Conservation (phyloP, 2,329 filamentous ascomycete genomes). For the Nigrograna mackinnonii region DNA sequence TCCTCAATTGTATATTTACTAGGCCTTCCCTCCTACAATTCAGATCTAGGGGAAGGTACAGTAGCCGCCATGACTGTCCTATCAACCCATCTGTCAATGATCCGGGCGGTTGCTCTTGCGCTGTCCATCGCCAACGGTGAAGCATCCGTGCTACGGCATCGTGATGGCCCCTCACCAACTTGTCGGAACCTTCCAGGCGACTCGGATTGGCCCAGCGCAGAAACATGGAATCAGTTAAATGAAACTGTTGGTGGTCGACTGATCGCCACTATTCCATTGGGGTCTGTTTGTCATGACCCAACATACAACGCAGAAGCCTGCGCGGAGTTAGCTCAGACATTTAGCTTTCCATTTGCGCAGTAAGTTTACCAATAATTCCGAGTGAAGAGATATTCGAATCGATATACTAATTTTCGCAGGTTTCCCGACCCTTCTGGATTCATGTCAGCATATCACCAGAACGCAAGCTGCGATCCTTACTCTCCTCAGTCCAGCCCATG, state of each 20-base stretch:
- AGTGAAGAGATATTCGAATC: constrained; percentile 12
- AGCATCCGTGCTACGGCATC: too few species aligned
- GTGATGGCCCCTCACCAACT: too few species aligned
- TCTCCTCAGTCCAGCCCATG: constrained; percentile 13
- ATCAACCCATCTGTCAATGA: too few species aligned
- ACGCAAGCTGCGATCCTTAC: constrained; percentile 19
- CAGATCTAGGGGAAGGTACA: too few species aligned
- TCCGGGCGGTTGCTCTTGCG: too few species aligned
- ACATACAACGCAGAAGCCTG: constrained; percentile 20
- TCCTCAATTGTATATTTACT: too few species aligned
- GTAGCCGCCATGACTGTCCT: too few species aligned
- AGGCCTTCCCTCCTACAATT: too few species aligned
- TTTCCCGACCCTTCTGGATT: constrained; percentile 16
- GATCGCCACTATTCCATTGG: constrained; percentile 44
- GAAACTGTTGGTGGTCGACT: constrained; percentile 41
- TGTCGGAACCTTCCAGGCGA: constrained; percentile 38
- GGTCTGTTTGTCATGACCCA: constrained; percentile 38
- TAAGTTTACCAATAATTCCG: constrained; percentile 6
- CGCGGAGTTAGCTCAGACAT: constrained; percentile 18
- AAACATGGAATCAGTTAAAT: constrained; percentile 39
- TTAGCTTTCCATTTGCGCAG: constrained; percentile 15
- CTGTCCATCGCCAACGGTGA: too few species aligned
- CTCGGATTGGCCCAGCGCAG: constrained; percentile 36
- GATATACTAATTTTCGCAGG: constrained; percentile 3
- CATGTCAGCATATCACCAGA: constrained; percentile 20